phyloP scores from a whole-genome alignment of 345 rosid species.

The Dovyalis caffra region DNA sequence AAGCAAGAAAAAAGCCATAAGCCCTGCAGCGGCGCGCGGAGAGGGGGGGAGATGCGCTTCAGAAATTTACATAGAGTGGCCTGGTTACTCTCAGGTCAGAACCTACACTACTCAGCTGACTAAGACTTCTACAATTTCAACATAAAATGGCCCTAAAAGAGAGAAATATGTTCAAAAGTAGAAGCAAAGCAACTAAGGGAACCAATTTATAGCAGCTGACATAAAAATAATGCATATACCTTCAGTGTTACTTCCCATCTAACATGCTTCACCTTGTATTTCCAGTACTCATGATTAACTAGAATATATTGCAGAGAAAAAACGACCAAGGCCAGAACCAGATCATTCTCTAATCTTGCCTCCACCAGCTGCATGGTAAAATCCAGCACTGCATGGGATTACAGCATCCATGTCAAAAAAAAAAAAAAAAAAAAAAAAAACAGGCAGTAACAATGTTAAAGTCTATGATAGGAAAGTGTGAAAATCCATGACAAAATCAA shows the following conservation, averaged over 20 bases:
- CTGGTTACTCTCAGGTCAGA: no score
- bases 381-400: conserved; percentile 71
- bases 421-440: conserved; percentile 2
- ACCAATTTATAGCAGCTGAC: conserved; percentile 5
- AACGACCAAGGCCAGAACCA: conserved; percentile 60
- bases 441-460: neutral
- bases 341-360: conserved; percentile 65
- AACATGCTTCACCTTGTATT: conserved; percentile 60
- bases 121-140: no score
- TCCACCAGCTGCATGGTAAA: conserved; percentile 75
- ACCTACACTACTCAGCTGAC: no score
- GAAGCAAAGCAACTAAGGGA: neutral
- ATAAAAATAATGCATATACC: conserved; percentile 40
- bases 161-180: no score
- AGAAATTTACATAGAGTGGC: no score
- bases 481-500: no score
- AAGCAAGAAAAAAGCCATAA: neutral
- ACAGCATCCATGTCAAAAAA: conserved; percentile 25
- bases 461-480: neutral
- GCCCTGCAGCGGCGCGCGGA: no score
- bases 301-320: conserved; percentile 80
- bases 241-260: conserved; percentile 83
- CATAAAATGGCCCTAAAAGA: no score
- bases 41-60: no score
- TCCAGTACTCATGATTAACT: conserved; percentile 80